Conservation (phyloP, 139 green algal species). For the Chlorella sp. region DNA sequence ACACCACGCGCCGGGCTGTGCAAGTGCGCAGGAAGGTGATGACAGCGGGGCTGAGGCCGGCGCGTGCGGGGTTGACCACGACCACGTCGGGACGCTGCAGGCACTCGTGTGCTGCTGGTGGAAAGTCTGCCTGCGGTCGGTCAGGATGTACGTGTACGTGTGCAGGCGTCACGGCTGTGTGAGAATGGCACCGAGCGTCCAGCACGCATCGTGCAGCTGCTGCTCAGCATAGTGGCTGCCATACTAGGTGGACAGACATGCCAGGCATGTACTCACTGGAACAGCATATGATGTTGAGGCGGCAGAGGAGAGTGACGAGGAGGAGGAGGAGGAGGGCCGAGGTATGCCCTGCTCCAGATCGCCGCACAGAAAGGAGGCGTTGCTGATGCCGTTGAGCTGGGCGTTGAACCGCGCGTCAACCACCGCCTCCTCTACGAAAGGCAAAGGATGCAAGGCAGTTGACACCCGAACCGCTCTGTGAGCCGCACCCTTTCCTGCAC, state of each 20-base stretch:
- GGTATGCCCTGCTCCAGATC: slow-evolving; percentile 12
- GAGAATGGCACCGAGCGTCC: too few relatives aligned
- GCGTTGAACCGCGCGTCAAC: slow-evolving; percentile 61
- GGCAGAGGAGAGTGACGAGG: too few relatives aligned
- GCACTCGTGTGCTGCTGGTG: not conserved
- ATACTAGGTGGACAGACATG: not conserved
- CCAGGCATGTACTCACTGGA: too few relatives aligned
- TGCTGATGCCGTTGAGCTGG: slow-evolving; percentile 60
- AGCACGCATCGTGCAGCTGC: not conserved
- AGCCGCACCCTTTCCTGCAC: not conserved
- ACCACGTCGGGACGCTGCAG: slow-evolving; percentile 33
- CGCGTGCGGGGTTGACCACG: slow-evolving; percentile 69
- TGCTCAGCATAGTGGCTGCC: not conserved
- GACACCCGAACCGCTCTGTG: not conserved
- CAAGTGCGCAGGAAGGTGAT: slow-evolving; percentile 37
- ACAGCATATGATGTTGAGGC: too few relatives aligned
- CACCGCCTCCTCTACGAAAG: slow-evolving; percentile 20
- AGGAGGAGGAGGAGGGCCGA: too few relatives aligned
- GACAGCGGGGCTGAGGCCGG: slow-evolving; percentile 52
- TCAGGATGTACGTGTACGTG: too few relatives aligned
- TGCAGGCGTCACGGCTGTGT: too few relatives aligned
- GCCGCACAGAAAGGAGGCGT: slow-evolving; percentile 54
- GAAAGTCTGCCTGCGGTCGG: not conserved
- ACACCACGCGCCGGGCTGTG: slow-evolving; percentile 43
- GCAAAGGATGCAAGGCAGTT: not conserved